These are phyloP conservation scores for Glycyrrhiza uralensis DNA, from an alignment of 306 rosid genomes.

Conservation along the genomic window DNA sequence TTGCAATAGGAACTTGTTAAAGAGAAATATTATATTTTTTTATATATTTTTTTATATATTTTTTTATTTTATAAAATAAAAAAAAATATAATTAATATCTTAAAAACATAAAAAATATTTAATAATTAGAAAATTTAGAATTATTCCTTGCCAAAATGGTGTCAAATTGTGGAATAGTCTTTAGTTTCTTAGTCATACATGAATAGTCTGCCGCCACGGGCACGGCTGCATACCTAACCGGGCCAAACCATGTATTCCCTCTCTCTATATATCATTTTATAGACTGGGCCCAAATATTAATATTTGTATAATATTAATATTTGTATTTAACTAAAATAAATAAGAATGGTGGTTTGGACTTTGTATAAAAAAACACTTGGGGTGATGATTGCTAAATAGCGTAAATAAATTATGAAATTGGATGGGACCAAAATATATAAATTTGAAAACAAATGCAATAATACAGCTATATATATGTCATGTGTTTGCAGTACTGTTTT, in stretches of 20 bases:
- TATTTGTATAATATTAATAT: neutral
- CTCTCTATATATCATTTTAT: neutral
- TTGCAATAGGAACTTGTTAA: no score
- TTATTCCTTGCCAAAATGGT: no score
- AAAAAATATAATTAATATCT: no score
- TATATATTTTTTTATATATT: no score
- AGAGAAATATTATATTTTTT: no score
- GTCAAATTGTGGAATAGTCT: no score
- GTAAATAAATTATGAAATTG: neutral
- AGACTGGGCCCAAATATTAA: neutral
- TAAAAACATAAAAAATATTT: no score
- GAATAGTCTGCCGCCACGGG: neutral
- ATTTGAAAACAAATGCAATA: neutral
- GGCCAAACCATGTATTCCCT: neutral
- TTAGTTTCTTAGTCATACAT: no score
- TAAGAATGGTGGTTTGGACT: neutral
- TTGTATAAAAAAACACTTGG: neutral
- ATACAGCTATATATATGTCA: neutral
- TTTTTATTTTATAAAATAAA: no score
- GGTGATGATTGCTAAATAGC: neutral
- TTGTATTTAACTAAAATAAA: neutral
- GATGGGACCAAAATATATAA: neutral
- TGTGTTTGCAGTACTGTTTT: neutral
- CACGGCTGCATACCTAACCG: no score
- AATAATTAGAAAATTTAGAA: no score